Conservation (phyloP, 495 filamentous ascomycete species). For the Aspergillus olivimuriae region DNA sequence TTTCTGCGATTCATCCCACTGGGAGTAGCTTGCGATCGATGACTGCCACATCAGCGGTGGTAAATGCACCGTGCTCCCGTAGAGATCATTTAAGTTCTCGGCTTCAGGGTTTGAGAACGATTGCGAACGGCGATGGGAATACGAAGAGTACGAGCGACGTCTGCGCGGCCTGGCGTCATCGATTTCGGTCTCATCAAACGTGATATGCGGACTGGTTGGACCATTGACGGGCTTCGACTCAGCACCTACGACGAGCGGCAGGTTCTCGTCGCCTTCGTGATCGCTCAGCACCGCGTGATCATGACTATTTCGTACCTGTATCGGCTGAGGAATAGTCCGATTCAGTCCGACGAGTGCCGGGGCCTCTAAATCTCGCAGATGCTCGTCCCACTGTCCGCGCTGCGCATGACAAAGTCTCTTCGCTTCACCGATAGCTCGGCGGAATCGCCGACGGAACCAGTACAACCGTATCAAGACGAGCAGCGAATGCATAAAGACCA, state of each 20-base stretch:
- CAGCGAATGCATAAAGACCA: slow-evolving; percentile 73
- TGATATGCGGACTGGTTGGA: slow-evolving; percentile 39
- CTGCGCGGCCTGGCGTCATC: slow-evolving; percentile 5
- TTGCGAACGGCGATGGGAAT: slow-evolving; percentile 4
- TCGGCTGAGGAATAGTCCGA: not conserved
- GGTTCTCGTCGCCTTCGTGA: slow-evolving; percentile 13
- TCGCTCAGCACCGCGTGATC: slow-evolving; percentile 4
- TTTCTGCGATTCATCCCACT: slow-evolving; percentile 57
- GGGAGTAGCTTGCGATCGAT: slow-evolving; percentile 16
- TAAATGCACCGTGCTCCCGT: slow-evolving; percentile 1
- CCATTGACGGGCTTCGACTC: too few relatives aligned
- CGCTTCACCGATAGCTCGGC: slow-evolving; percentile 46
- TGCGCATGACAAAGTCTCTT: slow-evolving; percentile 20
- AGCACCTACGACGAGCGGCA: slow-evolving; percentile 3
- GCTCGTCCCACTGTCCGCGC: slow-evolving; percentile 26
- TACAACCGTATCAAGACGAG: slow-evolving; percentile 84
- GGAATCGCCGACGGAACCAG: slow-evolving; percentile 87
- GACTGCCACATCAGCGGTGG: slow-evolving; percentile 15
- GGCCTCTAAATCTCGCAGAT: slow-evolving; percentile 43
- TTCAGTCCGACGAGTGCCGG: slow-evolving; percentile 1
- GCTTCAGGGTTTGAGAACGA: slow-evolving; percentile 30
- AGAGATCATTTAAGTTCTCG: not conserved
- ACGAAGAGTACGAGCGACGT: slow-evolving; percentile 7
- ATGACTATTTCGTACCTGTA: not conserved
- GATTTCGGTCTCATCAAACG: slow-evolving; percentile 31